Evolutionary conservation across 2,329 filamentous ascomycete genomes (phyloP), one percentile per base, ranked within the genome.

Genomic region (Pezicula carpinea): DNA sequence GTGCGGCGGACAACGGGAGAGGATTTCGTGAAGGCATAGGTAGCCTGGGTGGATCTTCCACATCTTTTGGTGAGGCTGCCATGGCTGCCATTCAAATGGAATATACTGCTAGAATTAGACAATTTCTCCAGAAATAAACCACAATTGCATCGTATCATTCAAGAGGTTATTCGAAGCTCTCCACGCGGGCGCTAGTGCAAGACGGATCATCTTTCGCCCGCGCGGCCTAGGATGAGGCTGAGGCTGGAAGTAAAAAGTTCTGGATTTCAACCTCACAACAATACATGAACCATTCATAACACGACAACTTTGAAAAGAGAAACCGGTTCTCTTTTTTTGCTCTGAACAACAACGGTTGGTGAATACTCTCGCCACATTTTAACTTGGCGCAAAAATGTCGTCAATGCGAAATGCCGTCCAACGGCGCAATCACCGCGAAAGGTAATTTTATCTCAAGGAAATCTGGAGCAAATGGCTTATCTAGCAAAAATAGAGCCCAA

Each of bases 381-480:
- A 15, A 32, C 26, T 6, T 8, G n/a, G 10, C 33, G n/a, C 22
- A 32, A 56, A 15, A n/a, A 77, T 80, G 76, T 80, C 77, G 29
- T 80, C 79, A 3, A 74, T 82, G 66, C 72, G 78, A 53, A 82
- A 82, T 61, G 75, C 78, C 64, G 79, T 91, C 51, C 81, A 89
- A 59, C 81, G 89, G 69, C 89, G 89, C 63, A 85, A 89, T 57
- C 92, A 97, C 69, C 81, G 85, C 59, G 93, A 97, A 76, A 29
- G 26, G 26, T 29, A 29, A n/a, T n/a, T n/a, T n/a, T n/a, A n/a
- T n/a, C n/a, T n/a, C n/a, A n/a, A n/a, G n/a, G n/a, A n/a, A n/a
- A n/a, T n/a, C n/a, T n/a, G n/a, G n/a, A n/a, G 10, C 10, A 29
- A 10, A 13, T 29, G 8, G 8, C 26, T 4, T 29, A 10, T 8